phyloP scores from a whole-genome alignment of 108 stramenopile species.

The Ochromonas danica region DNA sequence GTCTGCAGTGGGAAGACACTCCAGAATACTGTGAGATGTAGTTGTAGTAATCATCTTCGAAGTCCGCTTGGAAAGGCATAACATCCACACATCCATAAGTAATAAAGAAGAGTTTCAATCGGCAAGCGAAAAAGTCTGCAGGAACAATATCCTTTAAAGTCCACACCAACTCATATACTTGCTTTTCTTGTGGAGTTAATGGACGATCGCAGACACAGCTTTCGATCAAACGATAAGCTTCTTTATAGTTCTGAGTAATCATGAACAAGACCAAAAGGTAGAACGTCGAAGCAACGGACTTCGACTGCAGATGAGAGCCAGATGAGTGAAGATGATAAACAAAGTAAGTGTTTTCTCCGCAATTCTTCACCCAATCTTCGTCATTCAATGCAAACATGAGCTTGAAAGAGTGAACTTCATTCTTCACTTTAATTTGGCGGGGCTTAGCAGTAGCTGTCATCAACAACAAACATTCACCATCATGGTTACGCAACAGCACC shows the following conservation, averaged over 20 bases:
- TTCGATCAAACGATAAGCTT: conserved; percentile 91
- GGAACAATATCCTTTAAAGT: conserved; percentile 73
- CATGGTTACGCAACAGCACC: conserved; percentile 85
- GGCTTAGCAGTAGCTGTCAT: conserved; percentile 88
- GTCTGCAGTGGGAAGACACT: conserved; percentile 54
- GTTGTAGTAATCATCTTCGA: conserved; percentile 47
- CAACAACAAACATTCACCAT: conserved; percentile 88
- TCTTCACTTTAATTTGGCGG: conserved; percentile 74
- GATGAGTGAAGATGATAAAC: conserved; percentile 86
- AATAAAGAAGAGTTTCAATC: conserved; percentile 69
- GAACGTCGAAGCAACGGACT: conserved; percentile 88
- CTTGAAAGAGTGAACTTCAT: conserved; percentile 74
- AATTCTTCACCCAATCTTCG: conserved; percentile 90
- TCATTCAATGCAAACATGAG: conserved; percentile 86
- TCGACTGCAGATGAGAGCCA: conserved; percentile 59
- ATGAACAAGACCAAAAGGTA: conserved; percentile 93
- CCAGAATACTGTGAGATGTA: conserved; percentile 47
- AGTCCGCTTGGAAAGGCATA: conserved; percentile 47
- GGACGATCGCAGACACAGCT: conserved; percentile 90
- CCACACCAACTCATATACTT: conserved; percentile 52
- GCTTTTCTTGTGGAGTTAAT: conserved; percentile 79
- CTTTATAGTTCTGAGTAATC: conserved; percentile 88
- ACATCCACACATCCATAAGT: conserved; percentile 3
- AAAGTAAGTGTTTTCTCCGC: conserved; percentile 91
- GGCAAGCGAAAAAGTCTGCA: conserved; percentile 91